Evolutionary conservation across 768 basidiomycete species (phyloP).

Genomic region (Termitomyces sp.): DNA sequence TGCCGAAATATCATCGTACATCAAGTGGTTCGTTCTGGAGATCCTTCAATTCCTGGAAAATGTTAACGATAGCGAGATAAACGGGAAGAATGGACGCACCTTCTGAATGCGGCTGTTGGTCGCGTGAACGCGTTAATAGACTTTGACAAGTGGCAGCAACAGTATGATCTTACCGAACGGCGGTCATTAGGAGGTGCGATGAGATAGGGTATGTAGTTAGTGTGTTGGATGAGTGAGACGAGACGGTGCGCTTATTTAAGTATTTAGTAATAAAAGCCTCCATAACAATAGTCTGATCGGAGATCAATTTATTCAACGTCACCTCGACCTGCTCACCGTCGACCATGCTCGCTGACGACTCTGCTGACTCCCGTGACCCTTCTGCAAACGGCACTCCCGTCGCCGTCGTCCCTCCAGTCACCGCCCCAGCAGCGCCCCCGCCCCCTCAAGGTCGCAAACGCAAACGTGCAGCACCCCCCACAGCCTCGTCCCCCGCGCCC

Average conservation of each 20-base stretch:
- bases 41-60: slow-evolving; percentile 60
- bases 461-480: slow-evolving; percentile 47
- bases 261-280: neutral
- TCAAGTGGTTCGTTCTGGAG: slow-evolving; percentile 61
- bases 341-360: slow-evolving; percentile 30
- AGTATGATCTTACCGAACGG: slow-evolving; percentile 18
- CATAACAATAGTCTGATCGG: no score
- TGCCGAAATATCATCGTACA: slow-evolving; percentile 31
- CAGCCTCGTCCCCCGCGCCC: slow-evolving; percentile 56
- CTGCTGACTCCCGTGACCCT: slow-evolving; percentile 20
- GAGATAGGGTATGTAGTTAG: neutral
- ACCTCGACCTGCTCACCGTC: neutral
- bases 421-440: slow-evolving; percentile 9
- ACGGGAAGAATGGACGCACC: slow-evolving; percentile 31
- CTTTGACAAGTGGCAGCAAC: slow-evolving; percentile 25
- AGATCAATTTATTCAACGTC: slow-evolving; percentile 3
- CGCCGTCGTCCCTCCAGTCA: neutral
- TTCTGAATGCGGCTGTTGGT: slow-evolving; percentile 67
- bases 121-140: neutral
- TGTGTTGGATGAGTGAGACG: neutral
- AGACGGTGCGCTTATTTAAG: neutral
- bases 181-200: slow-evolving; percentile 21
- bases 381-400: slow-evolving; percentile 5
- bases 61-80: neutral
- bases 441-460: slow-evolving; percentile 46